Conservation (phyloP, 306 rosid species). For the Cucumis cinereus region DNA sequence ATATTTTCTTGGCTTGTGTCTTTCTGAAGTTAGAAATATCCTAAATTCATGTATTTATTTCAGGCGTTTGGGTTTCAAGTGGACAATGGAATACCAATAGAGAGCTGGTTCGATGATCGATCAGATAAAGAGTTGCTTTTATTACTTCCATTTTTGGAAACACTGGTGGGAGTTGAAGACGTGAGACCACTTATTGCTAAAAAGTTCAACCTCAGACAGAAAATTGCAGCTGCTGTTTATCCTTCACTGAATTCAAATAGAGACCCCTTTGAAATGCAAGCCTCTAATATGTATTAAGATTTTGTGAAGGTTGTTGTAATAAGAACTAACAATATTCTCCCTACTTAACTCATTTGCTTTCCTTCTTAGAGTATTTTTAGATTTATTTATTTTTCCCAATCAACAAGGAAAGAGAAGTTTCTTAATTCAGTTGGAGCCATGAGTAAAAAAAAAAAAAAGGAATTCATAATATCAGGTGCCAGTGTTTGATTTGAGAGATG, state of each 20-base stretch:
- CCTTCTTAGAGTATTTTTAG: not conserved
- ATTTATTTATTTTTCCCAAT: not conserved
- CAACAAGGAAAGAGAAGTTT: not conserved
- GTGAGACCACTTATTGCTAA: constrained; percentile 80
- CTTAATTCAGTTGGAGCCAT: not conserved
- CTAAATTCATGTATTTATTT: not conserved
- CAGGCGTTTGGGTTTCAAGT: constrained; percentile 99
- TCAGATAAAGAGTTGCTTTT: constrained; percentile 61
- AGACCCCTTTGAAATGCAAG: constrained; percentile 34
- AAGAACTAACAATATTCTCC: constrained; percentile 1
- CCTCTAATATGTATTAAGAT: constrained; percentile 27
- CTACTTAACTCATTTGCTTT: not conserved
- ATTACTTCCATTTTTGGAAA: constrained; percentile 86
- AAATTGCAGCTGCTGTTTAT: constrained; percentile 66
- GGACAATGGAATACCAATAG: constrained; percentile 96
- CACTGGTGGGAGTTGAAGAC: constrained; percentile 82
- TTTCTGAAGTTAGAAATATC: not conserved
- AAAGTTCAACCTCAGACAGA: constrained; percentile 74
- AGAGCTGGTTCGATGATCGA: constrained; percentile 97
- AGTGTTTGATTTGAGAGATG: not conserved
- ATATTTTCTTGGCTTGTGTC: not conserved
- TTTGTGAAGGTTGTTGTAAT: constrained; percentile 5
- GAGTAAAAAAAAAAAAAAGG: not conserved
- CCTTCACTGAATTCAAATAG: constrained; percentile 41
- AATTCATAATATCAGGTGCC: not conserved